These are phyloP conservation scores for Berberis thunbergii DNA, from an alignment of 164 flowering plant genomes.

Conservation along the genomic window DNA sequence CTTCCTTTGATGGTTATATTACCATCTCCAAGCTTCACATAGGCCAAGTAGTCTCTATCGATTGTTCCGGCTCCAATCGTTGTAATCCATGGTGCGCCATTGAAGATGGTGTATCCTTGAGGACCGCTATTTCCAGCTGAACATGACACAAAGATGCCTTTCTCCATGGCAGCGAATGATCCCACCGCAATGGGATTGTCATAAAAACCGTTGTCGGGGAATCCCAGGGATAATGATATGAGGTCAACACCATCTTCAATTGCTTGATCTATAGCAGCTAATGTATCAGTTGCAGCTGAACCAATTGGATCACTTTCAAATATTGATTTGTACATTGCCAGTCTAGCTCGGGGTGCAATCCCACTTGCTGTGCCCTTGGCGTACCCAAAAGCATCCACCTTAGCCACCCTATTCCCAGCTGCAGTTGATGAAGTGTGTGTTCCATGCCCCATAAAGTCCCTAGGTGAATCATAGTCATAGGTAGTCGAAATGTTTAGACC, in stretches of 20 bases:
- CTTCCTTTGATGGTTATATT: constrained; percentile 13
- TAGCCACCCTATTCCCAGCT: constrained; percentile 1
- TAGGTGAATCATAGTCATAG: constrained; percentile 11
- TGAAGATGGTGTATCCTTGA: constrained; percentile 3
- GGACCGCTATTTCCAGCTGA: constrained; percentile 15
- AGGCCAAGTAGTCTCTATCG: constrained; percentile 13
- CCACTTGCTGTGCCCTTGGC: constrained; percentile 8
- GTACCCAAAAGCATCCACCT: constrained; percentile 1
- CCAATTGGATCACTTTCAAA: neutral
- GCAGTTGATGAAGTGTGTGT: constrained; percentile 11
- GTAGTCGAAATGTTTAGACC: constrained; percentile 1
- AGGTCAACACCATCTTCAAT: constrained; percentile 7
- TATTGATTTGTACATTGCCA: constrained; percentile 8
- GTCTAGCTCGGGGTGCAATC: constrained; percentile 6
- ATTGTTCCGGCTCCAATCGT: constrained; percentile 18
- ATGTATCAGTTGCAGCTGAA: neutral
- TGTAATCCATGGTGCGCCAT: constrained; percentile 22
- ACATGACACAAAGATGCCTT: constrained; percentile 20
- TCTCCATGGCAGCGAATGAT: constrained; percentile 16
- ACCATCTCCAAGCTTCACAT: constrained; percentile 12
- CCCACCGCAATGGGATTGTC: neutral
- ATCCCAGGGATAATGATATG: neutral
- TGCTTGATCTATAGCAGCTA: constrained; percentile 6
- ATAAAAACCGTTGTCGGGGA: neutral
- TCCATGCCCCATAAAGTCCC: constrained; percentile 8